Evolutionary conservation across 2,329 filamentous ascomycete species (phyloP), one percentile per base, ranked within the genome.

Genomic region (Ascochyta koolunga): DNA sequence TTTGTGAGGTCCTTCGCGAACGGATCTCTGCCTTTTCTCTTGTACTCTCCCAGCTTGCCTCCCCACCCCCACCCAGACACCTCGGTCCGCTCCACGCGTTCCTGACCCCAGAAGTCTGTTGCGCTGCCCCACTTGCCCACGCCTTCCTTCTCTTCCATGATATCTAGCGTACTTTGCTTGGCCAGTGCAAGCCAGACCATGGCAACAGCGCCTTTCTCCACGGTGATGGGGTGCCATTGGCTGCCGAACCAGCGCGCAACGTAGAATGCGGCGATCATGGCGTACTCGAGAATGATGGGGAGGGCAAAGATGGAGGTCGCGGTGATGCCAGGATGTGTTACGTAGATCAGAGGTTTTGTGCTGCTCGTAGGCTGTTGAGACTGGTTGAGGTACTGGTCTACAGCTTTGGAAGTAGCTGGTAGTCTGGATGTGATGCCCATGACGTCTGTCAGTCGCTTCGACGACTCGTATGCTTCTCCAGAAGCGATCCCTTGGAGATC

Each of bases 271-370:
- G 84, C 68, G 44, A 84, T 75, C 83, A 95, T 95, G 56, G 83
- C 79, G 72, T 85, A 87, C 59, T 86, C 83, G 56, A 96, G 81
- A 60, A 92, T 79, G 61, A 83, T 81, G 44, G 85, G 83, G 7
- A 97, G 82, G 0, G 90, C 87, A 59, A 97, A 84, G 60, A 99
- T 89, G 1, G 86, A 84, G 1, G 93, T 96, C 47, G 85, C 88
- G 60, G 93, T 89, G 58, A 99, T 84, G 58, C 95, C 95, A 0
- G 95, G 95, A 71, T 99, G 95, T 0, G 87, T 82, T 56, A 96
- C 72, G 76, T 95, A 96, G 67, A 90, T 86, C 50, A 81, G 83
- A 0, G 91, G 89, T 50, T 54, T 64, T 3, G 36, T 68, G 2
- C 57, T 65, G 18, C 63, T 51, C 13, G 62, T 46, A 1, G 61